Conservation (phyloP, 2,329 filamentous ascomycete species). For the Neonectria ditissima region DNA sequence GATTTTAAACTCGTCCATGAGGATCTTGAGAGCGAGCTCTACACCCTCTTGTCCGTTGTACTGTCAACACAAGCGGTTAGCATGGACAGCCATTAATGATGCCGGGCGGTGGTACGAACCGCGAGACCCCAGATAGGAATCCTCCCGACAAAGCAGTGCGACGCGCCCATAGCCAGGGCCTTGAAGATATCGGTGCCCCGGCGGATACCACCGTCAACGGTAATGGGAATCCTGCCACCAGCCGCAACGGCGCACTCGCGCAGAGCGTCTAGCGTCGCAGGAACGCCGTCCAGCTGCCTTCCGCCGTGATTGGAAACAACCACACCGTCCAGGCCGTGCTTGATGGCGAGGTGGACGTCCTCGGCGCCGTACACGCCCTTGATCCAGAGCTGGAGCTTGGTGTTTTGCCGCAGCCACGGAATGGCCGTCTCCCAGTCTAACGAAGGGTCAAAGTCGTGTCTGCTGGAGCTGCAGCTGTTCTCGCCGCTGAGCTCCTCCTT, state of each 20-base stretch:
- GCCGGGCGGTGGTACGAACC: slow-evolving; percentile 22
- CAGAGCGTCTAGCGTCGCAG: slow-evolving; percentile 68
- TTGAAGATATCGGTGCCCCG: slow-evolving; percentile 50
- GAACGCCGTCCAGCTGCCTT: slow-evolving; percentile 54
- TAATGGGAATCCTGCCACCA: slow-evolving; percentile 70
- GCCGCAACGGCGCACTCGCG: slow-evolving; percentile 70
- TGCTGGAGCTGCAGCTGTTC: slow-evolving; percentile 18
- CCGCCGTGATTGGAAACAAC: slow-evolving; percentile 41
- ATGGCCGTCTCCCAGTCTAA: slow-evolving; percentile 73
- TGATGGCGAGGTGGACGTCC: slow-evolving; percentile 46
- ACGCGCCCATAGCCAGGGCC: slow-evolving; percentile 47
- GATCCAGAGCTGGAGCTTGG: slow-evolving; percentile 57
- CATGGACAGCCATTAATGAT: neutral
- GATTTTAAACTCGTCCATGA: slow-evolving; percentile 42
- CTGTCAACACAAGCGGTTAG: slow-evolving; percentile 21
- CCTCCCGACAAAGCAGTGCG: slow-evolving; percentile 37
- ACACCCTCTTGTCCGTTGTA: slow-evolving; percentile 46
- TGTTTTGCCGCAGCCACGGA: slow-evolving; percentile 66
- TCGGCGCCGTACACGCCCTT: slow-evolving; percentile 51
- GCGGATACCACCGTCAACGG: slow-evolving; percentile 51
- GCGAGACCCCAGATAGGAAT: slow-evolving; percentile 54
- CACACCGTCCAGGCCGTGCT: slow-evolving; percentile 47
- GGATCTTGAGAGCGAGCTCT: slow-evolving; percentile 51
- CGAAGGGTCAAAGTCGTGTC: slow-evolving; percentile 43
- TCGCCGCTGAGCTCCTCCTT: slow-evolving; percentile 37